These are phyloP conservation scores for Teunomyces lycoperdinae DNA, from an alignment of 805 yeast species.

Conservation along the genomic window DNA sequence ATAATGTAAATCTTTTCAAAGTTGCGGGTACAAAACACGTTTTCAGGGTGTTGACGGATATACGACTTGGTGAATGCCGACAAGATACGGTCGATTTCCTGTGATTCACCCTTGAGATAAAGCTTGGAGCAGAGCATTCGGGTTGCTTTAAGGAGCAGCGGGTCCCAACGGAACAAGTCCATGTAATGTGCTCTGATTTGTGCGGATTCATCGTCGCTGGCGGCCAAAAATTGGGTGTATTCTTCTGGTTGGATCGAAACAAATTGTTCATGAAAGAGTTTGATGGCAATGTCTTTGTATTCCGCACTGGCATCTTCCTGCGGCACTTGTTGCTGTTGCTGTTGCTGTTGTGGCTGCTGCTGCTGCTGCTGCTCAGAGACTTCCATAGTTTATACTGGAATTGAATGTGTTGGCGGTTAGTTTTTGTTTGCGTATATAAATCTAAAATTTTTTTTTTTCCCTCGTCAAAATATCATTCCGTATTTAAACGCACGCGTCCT, in stretches of 20 bases:
- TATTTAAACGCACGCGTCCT: neutral
- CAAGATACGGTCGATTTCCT: conserved; percentile 71
- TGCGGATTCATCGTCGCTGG: conserved; percentile 36
- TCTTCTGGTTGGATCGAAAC: conserved; percentile 44
- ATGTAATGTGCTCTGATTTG: conserved; percentile 43
- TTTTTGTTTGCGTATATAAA: neutral
- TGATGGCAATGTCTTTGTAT: conserved; percentile 31
- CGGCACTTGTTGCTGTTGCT: neutral
- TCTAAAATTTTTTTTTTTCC: conserved; percentile 1
- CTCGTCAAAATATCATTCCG: conserved; percentile 1
- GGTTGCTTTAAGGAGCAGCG: conserved; percentile 55
- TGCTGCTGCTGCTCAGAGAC: neutral
- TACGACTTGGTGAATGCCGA: conserved; percentile 68
- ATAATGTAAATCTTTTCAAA: conserved; percentile 63
- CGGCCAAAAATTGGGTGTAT: conserved; percentile 42
- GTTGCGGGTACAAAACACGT: conserved; percentile 48
- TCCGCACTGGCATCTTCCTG: conserved; percentile 13
- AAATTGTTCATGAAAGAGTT: conserved; percentile 39
- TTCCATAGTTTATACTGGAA: neutral
- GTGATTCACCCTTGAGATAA: conserved; percentile 81
- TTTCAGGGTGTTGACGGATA: conserved; percentile 46
- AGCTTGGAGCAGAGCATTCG: conserved; percentile 60
- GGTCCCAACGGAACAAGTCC: conserved; percentile 45
- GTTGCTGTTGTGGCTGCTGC: neutral
- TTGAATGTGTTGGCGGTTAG: neutral